Conservation (phyloP, 257 asterid species). For the Jasminum sambac region DNA sequence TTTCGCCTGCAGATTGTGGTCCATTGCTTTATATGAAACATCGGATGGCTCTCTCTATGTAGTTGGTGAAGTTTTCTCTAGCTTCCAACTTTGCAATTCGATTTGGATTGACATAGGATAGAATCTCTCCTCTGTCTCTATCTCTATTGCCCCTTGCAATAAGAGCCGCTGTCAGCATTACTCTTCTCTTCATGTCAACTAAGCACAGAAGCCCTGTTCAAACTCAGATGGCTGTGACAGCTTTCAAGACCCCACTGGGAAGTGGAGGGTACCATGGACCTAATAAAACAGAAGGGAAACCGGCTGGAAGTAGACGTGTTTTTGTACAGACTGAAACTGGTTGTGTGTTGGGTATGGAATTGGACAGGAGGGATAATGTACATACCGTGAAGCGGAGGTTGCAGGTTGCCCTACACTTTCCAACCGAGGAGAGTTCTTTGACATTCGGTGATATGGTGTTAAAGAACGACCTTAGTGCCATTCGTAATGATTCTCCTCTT, state of each 20-base stretch:
- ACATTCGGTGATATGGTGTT: constrained; percentile 83
- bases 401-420: constrained; percentile 80
- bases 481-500: constrained; percentile 82
- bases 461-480: constrained; percentile 84
- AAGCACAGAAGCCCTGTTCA: constrained; percentile 83
- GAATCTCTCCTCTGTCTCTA: constrained; percentile 51
- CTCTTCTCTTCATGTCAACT: constrained; percentile 65
- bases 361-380: constrained; percentile 83
- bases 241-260: constrained; percentile 67
- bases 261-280: constrained; percentile 67
- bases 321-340: constrained; percentile 93
- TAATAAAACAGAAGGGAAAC: constrained; percentile 57
- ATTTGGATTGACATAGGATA: constrained; percentile 46
- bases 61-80: constrained; percentile 18
- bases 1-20: constrained; percentile 1
- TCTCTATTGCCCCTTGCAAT: constrained; percentile 60
- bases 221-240: constrained; percentile 96
- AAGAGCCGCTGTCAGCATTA: constrained; percentile 23
- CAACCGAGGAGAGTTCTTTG: constrained; percentile 86
- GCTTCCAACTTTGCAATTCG: constrained; percentile 57
- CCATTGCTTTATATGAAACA: constrained; percentile 11
- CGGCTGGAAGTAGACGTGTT: constrained; percentile 70
- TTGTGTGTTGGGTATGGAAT: constrained; percentile 89
- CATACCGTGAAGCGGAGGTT: constrained; percentile 89
- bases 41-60: constrained; percentile 57